Evolutionary conservation across 2,329 filamentous ascomycete genomes (phyloP), one percentile per base, ranked within the genome.

Genomic region (Ascochyta lentis): DNA sequence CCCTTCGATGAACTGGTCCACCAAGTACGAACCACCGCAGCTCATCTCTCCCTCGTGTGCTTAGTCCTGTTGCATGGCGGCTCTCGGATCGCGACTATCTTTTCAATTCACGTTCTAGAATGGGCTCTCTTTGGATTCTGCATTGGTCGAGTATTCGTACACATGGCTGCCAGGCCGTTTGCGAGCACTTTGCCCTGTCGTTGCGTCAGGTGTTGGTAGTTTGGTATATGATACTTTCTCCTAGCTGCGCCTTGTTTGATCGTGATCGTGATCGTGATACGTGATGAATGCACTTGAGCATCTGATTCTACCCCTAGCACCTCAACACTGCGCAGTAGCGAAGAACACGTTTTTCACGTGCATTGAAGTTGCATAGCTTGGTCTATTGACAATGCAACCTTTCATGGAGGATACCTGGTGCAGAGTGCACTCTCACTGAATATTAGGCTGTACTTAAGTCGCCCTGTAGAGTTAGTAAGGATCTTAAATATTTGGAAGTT

Each of bases 151-250:
- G 51, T 31, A 16, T 13, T 37, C 15, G 39, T 38, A 41, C 26
- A n/a, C 19, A 12, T 29, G 50, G 43, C 50, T 54, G 33, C 45
- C 38, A 49, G 51, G 44, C 51, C 27, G 29, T 16, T 9, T 47
- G 50, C 39, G 41, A 29, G 22, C 12, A 5, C 50, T 46, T 22
- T 37, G 27, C 38, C 41, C 44, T 41, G 31, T 52, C 45, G 41
- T 38, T 54, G 50, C 39, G 43, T 48, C 33, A 16, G 51, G 53
- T 55, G 53, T 50, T 42, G 53, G 53, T 55, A 55, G 53, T 55
- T 54, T 48, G 45, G 46, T 44, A 49, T 49, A 44, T 46, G 7
- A 50, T 46, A 16, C 29, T 49, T 31, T 50, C 19, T 42, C 41
- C 29, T 55, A 50, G 46, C 27, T 22, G 37, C 4, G 31, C 7